Base-by-base conservation (phyloP, 768 basidiomycete genomes). In the Boletus patriciae region DNA sequence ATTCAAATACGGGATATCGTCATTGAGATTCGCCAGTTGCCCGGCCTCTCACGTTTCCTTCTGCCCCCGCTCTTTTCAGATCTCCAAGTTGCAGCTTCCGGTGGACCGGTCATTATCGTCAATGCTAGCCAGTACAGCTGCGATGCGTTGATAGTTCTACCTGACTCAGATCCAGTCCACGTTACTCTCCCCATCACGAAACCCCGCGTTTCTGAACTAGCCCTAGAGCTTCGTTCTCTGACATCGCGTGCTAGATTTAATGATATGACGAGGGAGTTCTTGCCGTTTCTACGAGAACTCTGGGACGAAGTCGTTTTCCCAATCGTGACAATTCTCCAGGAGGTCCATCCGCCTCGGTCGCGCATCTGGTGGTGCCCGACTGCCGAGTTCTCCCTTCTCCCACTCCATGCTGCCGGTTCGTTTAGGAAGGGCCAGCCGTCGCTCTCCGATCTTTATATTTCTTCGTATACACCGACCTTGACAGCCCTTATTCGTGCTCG, bases 131-230 rank as follows among this genome's bases (percentile, higher is more conserved):
- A 46, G 16, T 54, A 44, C 19, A 54, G 67, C 19, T 76, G 71
- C n/a, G 72, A 77, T 53, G 76, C 73, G 0, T 42, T 77, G 27
- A 66, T 74, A 18, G 54, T 74, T 19, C 18, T 53, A 7, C 18
- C 47, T 16, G 10, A 33, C 19, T 38, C n/a, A 12, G 31, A 48
- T 10, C 57, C 63, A 40, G 11, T 54, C 45, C 37, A 31, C 4
- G 10, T 50, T 47, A 4, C 55, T 21, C 48, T 58, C 12, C 29
- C 15, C 36, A 27, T 56, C 25, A 49, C 36, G 6, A 45, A 41
- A 41, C 3, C n/a, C 16, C 46, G 34, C n/a, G 37, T 60, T 12
- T 55, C 52, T 13, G 18, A 34, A 3, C 37, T 50, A 27, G 52
- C 23, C 4, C n/a, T 16, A 43, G 9, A 56, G 25, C 27, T 48